These are phyloP conservation scores for Tilletia indica DNA, from an alignment of 1,284 basidiomycete species.

Conservation along the genomic window DNA sequence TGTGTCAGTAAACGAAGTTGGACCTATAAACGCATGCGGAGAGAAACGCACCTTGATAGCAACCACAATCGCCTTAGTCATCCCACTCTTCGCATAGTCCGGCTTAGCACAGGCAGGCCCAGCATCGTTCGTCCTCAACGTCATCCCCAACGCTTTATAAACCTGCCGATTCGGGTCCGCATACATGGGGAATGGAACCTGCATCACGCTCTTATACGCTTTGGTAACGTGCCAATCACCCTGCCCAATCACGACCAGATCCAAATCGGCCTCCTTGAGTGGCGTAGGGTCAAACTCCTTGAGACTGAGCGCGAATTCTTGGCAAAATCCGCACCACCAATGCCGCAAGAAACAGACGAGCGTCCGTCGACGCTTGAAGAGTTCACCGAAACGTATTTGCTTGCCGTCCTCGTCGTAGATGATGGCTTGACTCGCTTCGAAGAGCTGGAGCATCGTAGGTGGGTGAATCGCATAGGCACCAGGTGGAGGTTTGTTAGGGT, in stretches of 20 bases:
- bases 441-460: constrained; percentile 57
- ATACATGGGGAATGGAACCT: constrained; percentile 64
- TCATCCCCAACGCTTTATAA: constrained; percentile 76
- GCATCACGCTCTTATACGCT: constrained; percentile 67
- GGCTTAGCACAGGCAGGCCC: constrained; percentile 62
- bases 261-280: constrained; percentile 63
- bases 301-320: constrained; percentile 77
- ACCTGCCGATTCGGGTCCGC: constrained; percentile 73
- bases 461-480: constrained; percentile 38
- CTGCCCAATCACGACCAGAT: constrained; percentile 74
- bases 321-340: constrained; percentile 70
- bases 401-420: constrained; percentile 70
- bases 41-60: constrained; percentile 62
- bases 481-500: background rate
- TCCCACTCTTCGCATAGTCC: constrained; percentile 67
- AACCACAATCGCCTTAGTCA: constrained; percentile 68
- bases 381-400: constrained; percentile 68
- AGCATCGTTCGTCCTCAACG: constrained; percentile 61
- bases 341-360: constrained; percentile 64
- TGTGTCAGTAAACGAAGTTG: too few species aligned
- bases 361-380: constrained; percentile 68
- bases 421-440: constrained; percentile 65
- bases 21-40: too few species aligned
- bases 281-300: constrained; percentile 62
- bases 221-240: constrained; percentile 71